Conservation (phyloP, 768 basidiomycete species). For the Boletus huronensis region DNA sequence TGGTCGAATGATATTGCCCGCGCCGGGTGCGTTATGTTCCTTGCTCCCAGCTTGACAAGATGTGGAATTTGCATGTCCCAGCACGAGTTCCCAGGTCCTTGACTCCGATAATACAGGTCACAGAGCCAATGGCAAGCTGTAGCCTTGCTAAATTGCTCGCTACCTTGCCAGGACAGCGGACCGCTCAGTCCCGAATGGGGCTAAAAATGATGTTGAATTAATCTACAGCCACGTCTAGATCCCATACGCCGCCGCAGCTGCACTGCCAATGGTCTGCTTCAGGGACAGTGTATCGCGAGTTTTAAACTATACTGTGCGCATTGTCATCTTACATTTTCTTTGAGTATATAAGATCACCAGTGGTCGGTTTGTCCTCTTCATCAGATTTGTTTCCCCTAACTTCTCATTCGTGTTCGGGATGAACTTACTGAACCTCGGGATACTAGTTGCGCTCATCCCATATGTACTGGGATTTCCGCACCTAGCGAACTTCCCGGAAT, state of each 20-base stretch:
- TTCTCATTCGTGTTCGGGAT: not conserved
- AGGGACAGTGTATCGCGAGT: too few species aligned
- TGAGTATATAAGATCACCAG: slow-evolving; percentile 1
- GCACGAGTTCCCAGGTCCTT: not conserved
- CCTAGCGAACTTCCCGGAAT: slow-evolving; percentile 14
- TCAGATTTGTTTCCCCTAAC: not conserved
- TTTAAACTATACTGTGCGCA: not conserved
- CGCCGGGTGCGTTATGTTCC: not conserved
- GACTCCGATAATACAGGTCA: not conserved
- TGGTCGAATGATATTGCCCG: not conserved
- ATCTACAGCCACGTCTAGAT: not conserved
- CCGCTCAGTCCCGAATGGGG: not conserved
- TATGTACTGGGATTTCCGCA: slow-evolving; percentile 9
- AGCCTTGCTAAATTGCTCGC: not conserved
- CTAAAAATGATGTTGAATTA: not conserved
- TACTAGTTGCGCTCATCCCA: slow-evolving; percentile 3
- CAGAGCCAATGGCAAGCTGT: not conserved
- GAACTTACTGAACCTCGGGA: slow-evolving; percentile 6
- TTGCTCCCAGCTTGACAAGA: not conserved
- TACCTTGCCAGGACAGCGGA: not conserved
- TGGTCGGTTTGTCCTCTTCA: not conserved
- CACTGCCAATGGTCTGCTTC: not conserved
- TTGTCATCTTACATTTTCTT: not conserved
- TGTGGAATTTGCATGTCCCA: too few species aligned
- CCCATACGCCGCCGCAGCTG: not conserved